Evolutionary conservation across 495 filamentous ascomycete genomes (phyloP).

Genomic region (Chaetomium tenue): DNA sequence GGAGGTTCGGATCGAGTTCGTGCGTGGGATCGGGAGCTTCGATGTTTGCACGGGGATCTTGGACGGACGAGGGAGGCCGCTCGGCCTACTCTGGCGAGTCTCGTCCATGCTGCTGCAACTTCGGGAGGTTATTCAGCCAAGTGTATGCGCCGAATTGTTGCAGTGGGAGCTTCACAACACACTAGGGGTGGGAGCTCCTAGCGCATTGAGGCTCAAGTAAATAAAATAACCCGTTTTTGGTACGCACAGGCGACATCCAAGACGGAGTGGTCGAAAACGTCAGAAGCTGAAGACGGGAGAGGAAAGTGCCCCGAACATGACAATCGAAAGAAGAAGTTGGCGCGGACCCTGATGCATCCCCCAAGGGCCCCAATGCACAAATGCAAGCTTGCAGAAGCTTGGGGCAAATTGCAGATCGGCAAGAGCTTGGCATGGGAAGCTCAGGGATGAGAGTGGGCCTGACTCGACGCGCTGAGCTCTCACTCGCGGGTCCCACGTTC

Average conservation of each 20-base stretch:
- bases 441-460: background rate
- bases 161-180: background rate
- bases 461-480: background rate
- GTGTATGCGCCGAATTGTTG: background rate
- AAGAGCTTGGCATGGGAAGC: conserved; percentile 2
- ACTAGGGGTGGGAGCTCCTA: background rate
- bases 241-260: background rate
- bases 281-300: background rate
- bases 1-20: conserved; percentile 32
- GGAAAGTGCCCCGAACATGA: background rate
- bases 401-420: conserved; percentile 17
- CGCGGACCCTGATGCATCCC: background rate
- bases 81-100: conserved; percentile 26
- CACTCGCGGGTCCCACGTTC: background rate
- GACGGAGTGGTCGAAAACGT: background rate
- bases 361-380: background rate
- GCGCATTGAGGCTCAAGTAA: background rate
- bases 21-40: conserved; percentile 34
- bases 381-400: background rate
- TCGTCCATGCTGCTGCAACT: conserved; percentile 36
- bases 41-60: conserved; percentile 34
- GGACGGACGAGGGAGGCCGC: conserved; percentile 33
- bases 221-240: background rate
- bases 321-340: background rate
- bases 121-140: background rate